Conservation (phyloP, 805 yeast species). For the Cyberlindnera xylosilytica region DNA sequence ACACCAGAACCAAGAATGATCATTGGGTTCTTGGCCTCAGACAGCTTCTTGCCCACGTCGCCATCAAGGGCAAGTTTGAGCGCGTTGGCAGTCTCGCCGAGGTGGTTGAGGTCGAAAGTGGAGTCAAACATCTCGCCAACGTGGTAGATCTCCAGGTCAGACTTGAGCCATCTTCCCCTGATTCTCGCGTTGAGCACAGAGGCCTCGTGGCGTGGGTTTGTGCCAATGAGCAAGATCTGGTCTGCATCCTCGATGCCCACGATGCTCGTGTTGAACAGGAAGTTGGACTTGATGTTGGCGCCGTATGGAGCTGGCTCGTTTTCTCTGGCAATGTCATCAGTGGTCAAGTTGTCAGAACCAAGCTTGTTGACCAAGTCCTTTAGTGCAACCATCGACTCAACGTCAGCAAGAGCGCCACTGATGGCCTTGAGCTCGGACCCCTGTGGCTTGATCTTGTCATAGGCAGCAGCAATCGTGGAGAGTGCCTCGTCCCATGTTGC, state of each 20-base stretch:
- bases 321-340: constrained; percentile 50
- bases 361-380: constrained; percentile 75
- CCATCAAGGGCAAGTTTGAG: constrained; percentile 62
- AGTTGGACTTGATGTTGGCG: constrained; percentile 73
- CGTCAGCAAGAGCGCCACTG: constrained; percentile 79
- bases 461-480: constrained; percentile 62
- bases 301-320: constrained; percentile 61
- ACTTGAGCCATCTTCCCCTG: constrained; percentile 75
- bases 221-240: constrained; percentile 73
- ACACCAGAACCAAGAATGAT: constrained; percentile 82
- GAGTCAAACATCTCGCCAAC: constrained; percentile 78
- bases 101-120: constrained; percentile 61
- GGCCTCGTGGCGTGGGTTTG: constrained; percentile 89
- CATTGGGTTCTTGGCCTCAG: constrained; percentile 67
- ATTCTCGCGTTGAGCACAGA: constrained; percentile 83
- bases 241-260: constrained; percentile 83
- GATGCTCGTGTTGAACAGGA: constrained; percentile 74
- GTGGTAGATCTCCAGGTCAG: constrained; percentile 62
- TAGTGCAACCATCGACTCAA: constrained; percentile 76
- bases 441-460: constrained; percentile 49
- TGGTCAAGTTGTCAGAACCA: constrained; percentile 77
- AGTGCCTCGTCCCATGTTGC: constrained; percentile 90
- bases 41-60: constrained; percentile 63
- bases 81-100: constrained; percentile 59
- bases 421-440: constrained; percentile 77